Base-by-base conservation (phyloP, 2,329 filamentous ascomycete species). In the Ophiocordyceps camponoti-leonardi region DNA sequence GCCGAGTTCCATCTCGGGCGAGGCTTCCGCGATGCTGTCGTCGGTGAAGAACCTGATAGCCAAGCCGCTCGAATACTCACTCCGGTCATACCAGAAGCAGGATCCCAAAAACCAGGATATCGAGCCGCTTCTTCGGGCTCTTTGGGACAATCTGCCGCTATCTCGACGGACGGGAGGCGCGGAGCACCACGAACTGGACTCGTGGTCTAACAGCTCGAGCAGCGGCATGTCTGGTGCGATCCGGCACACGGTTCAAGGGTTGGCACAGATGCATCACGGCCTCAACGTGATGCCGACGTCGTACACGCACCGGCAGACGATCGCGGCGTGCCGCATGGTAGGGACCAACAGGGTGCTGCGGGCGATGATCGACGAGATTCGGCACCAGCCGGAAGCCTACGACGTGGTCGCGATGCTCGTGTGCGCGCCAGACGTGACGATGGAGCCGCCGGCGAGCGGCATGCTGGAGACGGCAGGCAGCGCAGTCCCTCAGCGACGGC, bases 11-110 rank as follows among this genome's bases (percentile, higher is more conserved):
- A 80, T 81, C 42, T 83, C 83, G 0, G 74, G 73, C 31, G 84
- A 90, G 55, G 82, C 83, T 12, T 74, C 69, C 45, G 68, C 73
- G 4, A 84, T 86, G 77, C 73, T 87, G 45, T 69, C 73, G 4
- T 77, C 80, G 0, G 80, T 88, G 14, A 68, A 87, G 33, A 81
- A 77, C 33, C 79, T 86, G 37, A 72, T 86, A 1, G 81, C 82
- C 1, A 78, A 76, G 48, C 77, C 78, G 0, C 63, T 88, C 2
- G 79, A 83, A 53, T 73, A 77, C 48, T 75, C 77, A 2, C 69
- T 90, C 14, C 72, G 77, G 26, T 75, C 73, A 14, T 74, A 85
- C 45, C 79, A 83, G 53, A 72, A 74, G 23, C 74, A 75, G 28
- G 74, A 83, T 41, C 80, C 83, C 0, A 72, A 72, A 44, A 79